phyloP scores from a whole-genome alignment of 495 filamentous ascomycete species.

The Thermochaetoides thermophila region DNA sequence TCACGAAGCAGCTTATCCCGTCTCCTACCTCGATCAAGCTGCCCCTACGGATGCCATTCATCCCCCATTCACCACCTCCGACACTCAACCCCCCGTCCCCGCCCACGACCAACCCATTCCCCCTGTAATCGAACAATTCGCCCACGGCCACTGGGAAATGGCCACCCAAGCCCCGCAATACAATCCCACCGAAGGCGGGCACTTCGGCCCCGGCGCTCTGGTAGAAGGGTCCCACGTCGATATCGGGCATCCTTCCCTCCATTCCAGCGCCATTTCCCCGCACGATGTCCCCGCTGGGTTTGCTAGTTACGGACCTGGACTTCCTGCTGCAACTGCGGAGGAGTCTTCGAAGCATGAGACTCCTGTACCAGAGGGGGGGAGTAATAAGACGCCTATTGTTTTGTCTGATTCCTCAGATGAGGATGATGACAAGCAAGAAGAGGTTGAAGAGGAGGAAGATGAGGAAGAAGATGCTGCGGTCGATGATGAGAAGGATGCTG shows the following conservation, averaged over 20 bases:
- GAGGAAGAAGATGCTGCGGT: conserved; percentile 6
- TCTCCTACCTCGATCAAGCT: conserved; percentile 11
- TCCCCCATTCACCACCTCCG: too few species aligned
- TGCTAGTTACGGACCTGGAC: conserved; percentile 11
- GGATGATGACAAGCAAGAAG: conserved; percentile 4
- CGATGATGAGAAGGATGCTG: conserved; percentile 10
- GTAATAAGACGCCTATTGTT: too few species aligned
- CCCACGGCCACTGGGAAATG: conserved; percentile 13
- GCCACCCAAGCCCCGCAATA: conserved; percentile 11
- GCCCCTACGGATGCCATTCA: too few species aligned
- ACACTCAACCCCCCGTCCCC: too few species aligned
- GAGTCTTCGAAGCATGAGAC: background rate
- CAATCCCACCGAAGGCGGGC: conserved; percentile 14
- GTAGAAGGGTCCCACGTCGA: conserved; percentile 5
- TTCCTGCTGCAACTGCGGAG: background rate
- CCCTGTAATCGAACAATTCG: conserved; percentile 7
- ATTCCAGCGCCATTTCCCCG: conserved; percentile 2
- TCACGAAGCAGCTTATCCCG: conserved; percentile 12
- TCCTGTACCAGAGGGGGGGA: too few species aligned
- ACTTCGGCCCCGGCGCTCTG: conserved; percentile 13
- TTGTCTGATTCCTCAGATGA: too few species aligned
- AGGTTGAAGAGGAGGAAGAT: conserved; percentile 3
- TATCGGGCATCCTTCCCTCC: conserved; percentile 4
- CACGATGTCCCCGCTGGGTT: conserved; percentile 13
- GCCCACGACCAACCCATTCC: conserved; percentile 2